Conservation (phyloP, 2,329 filamentous ascomycete genomes). For the Penicillium sp. region DNA sequence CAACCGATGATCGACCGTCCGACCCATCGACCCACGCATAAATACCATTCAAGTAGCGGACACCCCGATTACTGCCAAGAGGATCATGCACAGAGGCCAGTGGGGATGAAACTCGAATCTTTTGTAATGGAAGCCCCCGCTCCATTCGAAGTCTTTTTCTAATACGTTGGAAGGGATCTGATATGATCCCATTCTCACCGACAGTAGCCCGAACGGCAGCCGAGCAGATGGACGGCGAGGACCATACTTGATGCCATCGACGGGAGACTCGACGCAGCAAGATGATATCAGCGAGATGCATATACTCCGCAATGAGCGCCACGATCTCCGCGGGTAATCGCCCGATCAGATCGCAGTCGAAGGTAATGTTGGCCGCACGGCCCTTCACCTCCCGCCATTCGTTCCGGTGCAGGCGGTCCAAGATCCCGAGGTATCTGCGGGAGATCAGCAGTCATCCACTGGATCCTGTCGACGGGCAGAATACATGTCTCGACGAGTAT, state of each 20-base stretch:
- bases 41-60: slow-evolving; percentile 7
- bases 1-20: background rate
- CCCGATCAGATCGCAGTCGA: slow-evolving; percentile 33
- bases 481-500: slow-evolving; percentile 20
- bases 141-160: slow-evolving; percentile 21
- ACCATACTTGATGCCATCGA: slow-evolving; percentile 29
- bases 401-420: slow-evolving; percentile 22
- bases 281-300: slow-evolving; percentile 28
- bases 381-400: slow-evolving; percentile 32
- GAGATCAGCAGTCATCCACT: background rate
- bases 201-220: slow-evolving; percentile 15
- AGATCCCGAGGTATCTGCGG: slow-evolving; percentile 25
- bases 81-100: background rate
- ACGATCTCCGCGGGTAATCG: slow-evolving; percentile 32
- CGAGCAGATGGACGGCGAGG: slow-evolving; percentile 20
- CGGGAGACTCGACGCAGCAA: slow-evolving; percentile 30
- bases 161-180: slow-evolving; percentile 15
- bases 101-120: background rate
- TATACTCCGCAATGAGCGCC: slow-evolving; percentile 21
- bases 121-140: slow-evolving; percentile 19
- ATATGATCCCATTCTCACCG: slow-evolving; percentile 1
- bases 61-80: background rate
- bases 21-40: slow-evolving; percentile 9
- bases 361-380: slow-evolving; percentile 16
- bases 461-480: background rate